These are phyloP conservation scores for Favolaschia claudopus DNA, from an alignment of 768 basidiomycete genomes.

Conservation along the genomic window DNA sequence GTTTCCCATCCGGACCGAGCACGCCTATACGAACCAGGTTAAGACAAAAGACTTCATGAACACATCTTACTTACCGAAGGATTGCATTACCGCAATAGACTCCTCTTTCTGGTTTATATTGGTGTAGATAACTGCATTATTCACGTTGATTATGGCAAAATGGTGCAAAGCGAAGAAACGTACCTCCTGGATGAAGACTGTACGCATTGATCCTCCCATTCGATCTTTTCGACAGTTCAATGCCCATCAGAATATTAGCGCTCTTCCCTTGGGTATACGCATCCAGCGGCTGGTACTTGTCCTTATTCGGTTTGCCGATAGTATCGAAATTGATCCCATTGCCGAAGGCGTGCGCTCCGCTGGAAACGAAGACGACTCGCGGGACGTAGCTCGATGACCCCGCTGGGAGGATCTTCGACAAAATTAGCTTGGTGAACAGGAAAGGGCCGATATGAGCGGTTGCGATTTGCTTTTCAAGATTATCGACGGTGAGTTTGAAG, in stretches of 20 bases:
- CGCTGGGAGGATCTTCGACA: background rate
- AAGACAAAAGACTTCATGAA: background rate
- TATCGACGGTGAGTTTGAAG: too few relatives aligned
- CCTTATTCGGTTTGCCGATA: background rate
- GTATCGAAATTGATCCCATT: background rate
- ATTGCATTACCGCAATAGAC: background rate
- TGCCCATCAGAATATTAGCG: background rate
- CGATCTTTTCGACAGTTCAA: background rate
- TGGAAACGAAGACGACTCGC: constrained; percentile 2
- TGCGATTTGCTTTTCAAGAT: too few relatives aligned
- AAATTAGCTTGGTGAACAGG: background rate
- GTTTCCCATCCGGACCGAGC: background rate
- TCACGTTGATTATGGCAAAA: too few relatives aligned
- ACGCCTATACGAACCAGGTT: background rate
- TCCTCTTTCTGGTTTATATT: background rate
- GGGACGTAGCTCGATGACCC: background rate
- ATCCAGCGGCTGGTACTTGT: background rate
- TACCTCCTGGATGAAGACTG: background rate
- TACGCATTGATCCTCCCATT: background rate
- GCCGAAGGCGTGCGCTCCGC: background rate
- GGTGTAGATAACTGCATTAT: too few relatives aligned
- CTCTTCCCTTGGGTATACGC: background rate
- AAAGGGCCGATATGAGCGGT: too few relatives aligned
- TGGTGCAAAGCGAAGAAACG: too few relatives aligned
- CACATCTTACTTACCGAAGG: background rate